Percentiles rank a stretch among this genome's conserved stretches.
phyloP scores from a whole-genome alignment of 768 basidiomycete species.

The Dentipellis fragilis region DNA sequence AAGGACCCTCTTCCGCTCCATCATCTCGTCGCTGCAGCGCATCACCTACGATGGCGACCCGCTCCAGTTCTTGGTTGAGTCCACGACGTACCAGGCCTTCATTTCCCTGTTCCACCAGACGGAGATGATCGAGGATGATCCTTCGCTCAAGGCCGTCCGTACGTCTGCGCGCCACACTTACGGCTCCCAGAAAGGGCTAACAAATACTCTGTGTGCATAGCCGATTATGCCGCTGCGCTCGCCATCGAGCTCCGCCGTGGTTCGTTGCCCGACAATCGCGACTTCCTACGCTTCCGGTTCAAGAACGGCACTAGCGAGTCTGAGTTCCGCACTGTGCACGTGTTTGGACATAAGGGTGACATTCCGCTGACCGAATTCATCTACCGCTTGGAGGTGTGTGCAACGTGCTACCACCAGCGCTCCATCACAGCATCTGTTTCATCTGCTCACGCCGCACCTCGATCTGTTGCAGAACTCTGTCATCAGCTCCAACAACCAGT shows the following conservation, averaged over 20 bases:
- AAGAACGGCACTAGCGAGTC: constrained; percentile 66
- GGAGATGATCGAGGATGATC: constrained; percentile 45
- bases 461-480: constrained; percentile 28
- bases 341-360: constrained; percentile 66
- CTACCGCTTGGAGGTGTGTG: constrained; percentile 63
- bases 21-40: constrained; percentile 62
- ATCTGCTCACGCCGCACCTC: background rate
- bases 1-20: constrained; percentile 63
- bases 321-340: constrained; percentile 57
- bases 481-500: constrained; percentile 33
- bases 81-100: constrained; percentile 86
- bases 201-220: constrained; percentile 25
- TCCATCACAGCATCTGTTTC: background rate
- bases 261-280: constrained; percentile 63
- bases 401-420: no score
- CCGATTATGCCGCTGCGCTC: constrained; percentile 63
- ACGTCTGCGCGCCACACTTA: constrained; percentile 23
- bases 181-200: background rate
- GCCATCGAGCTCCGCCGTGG: constrained; percentile 74
- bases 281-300: constrained; percentile 80
- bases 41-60: constrained; percentile 75
- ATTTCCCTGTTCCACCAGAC: constrained; percentile 80
- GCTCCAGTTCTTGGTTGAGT: constrained; percentile 66
- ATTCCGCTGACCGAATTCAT: constrained; percentile 81
- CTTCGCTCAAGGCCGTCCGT: constrained; percentile 58